Evolutionary conservation across 768 basidiomycete species (phyloP).

Genomic region (Atractiella rhizophila): DNA sequence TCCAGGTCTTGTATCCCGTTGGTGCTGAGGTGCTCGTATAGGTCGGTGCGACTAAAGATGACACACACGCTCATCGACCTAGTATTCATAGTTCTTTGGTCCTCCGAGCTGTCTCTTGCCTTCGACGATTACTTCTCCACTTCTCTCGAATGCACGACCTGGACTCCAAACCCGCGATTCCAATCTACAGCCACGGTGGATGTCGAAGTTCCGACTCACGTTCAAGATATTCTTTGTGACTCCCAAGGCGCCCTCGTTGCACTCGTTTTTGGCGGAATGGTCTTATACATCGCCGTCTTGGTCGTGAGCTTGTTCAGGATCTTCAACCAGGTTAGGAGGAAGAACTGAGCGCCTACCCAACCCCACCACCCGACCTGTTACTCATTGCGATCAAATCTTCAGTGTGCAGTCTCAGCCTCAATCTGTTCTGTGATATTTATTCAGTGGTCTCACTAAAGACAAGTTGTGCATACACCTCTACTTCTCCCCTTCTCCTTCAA

Average conservation of each 20-base stretch:
- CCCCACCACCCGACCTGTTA: no score
- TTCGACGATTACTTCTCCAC: slow-evolving; percentile 87
- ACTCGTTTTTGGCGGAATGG: slow-evolving; percentile 47
- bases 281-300: slow-evolving; percentile 61
- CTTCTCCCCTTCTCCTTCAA: no score
- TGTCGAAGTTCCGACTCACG: slow-evolving; percentile 14
- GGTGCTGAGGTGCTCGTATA: no score
- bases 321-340: slow-evolving; percentile 10
- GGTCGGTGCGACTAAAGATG: slow-evolving; percentile 2
- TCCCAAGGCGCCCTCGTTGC: slow-evolving; percentile 51
- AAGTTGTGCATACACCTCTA: no score
- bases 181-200: slow-evolving; percentile 10
- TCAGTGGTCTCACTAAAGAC: no score
- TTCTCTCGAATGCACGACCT: slow-evolving; percentile 44
- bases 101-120: slow-evolving; percentile 57
- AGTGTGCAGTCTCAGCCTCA: no score
- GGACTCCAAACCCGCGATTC: slow-evolving; percentile 17
- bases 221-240: slow-evolving; percentile 43
- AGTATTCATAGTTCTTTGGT: slow-evolving; percentile 58
- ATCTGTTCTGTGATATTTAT: no score
- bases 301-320: slow-evolving; percentile 29
- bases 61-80: slow-evolving; percentile 55
- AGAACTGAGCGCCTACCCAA: no score
- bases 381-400: no score
- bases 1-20: slow-evolving; percentile 36